Conservation (phyloP, 2,329 filamentous ascomycete species). For the Rosellinia necatrix region DNA sequence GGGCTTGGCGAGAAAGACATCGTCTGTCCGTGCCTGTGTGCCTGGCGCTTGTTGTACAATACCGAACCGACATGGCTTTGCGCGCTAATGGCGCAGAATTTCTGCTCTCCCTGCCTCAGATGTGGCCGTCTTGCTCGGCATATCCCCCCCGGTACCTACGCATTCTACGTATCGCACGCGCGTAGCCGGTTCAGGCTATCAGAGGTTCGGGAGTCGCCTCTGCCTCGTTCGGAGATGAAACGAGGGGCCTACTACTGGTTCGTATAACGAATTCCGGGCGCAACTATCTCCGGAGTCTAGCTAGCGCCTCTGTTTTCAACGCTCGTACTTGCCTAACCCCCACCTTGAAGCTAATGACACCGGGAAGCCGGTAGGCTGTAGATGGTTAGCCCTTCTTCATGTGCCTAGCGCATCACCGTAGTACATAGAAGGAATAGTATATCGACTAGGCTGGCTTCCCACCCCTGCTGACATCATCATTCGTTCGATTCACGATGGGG, state of each 20-base stretch:
- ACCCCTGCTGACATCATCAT: conserved; percentile 39
- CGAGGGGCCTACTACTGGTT: conserved; percentile 7
- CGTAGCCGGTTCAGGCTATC: too few species aligned
- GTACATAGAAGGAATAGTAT: conserved; percentile 25
- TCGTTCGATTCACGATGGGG: conserved; percentile 29
- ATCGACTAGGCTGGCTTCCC: conserved; percentile 24
- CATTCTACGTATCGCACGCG: background rate
- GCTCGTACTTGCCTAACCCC: conserved; percentile 9
- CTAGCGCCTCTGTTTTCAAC: conserved; percentile 6
- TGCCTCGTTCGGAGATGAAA: background rate
- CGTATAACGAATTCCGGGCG: conserved; percentile 12
- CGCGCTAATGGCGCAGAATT: conserved; percentile 21
- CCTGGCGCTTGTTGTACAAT: conserved; percentile 17
- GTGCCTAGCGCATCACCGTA: conserved; percentile 24
- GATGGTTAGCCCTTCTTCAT: conserved; percentile 19
- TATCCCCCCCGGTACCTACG: background rate
- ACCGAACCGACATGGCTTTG: conserved; percentile 8
- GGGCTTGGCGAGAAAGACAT: conserved; percentile 18
- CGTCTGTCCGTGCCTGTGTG: conserved; percentile 19
- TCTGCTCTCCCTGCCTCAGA: background rate
- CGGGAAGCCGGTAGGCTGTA: conserved; percentile 19
- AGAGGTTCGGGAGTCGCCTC: background rate
- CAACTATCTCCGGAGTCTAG: conserved; percentile 1
- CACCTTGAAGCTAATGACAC: conserved; percentile 19
- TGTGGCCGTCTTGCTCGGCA: conserved; percentile 6